Evolutionary conservation across 176 grass and related monocot species (phyloP).

Genomic region (Secale cereale): DNA sequence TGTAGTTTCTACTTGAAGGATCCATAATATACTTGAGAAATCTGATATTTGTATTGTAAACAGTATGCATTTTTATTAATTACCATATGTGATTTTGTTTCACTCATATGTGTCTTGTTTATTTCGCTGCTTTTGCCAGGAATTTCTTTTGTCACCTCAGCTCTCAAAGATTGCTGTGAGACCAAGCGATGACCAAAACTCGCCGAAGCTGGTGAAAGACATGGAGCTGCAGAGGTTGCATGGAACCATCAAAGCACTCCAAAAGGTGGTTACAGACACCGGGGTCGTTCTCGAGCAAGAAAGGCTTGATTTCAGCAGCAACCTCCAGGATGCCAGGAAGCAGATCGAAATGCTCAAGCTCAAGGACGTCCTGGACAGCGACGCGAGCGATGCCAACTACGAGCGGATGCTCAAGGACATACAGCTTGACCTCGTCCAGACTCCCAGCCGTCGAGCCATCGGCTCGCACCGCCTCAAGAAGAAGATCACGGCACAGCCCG

Average conservation of each 20-base stretch:
- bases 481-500: constrained; percentile 17
- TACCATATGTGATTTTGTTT: neutral
- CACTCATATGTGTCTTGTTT: neutral
- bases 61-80: neutral
- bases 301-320: constrained; percentile 60
- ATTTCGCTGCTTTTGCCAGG: constrained; percentile 40
- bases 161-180: constrained; percentile 52
- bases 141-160: constrained; percentile 41
- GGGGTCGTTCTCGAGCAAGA: constrained; percentile 80
- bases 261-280: constrained; percentile 66
- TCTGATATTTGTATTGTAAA: neutral
- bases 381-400: constrained; percentile 47
- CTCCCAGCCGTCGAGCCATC: constrained; percentile 37
- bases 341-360: constrained; percentile 76
- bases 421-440: constrained; percentile 85
- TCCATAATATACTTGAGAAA: neutral
- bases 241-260: constrained; percentile 70
- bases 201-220: constrained; percentile 45
- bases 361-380: constrained; percentile 62
- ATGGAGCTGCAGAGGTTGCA: constrained; percentile 67
- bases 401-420: constrained; percentile 80
- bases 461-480: constrained; percentile 35
- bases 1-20: neutral
- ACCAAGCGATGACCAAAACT: constrained; percentile 35
- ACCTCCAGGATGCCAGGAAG: constrained; percentile 61